Evolutionary conservation across 2,329 filamentous ascomycete genomes (phyloP), one percentile per base, ranked within the genome.

Genomic region (Aspergillus japonicus): DNA sequence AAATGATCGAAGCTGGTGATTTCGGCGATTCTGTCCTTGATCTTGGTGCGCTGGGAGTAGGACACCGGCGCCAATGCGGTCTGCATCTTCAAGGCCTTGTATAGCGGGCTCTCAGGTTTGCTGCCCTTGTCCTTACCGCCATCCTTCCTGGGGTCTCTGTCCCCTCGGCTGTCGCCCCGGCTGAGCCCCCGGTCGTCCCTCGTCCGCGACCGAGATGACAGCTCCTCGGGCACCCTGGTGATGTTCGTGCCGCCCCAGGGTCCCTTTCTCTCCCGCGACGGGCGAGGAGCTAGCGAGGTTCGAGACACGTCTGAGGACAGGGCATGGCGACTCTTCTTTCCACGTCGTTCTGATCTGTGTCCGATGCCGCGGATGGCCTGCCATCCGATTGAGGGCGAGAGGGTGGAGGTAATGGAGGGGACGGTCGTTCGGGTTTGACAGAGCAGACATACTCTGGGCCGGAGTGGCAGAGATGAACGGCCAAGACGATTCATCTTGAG

Each of bases 11-110:
- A 99, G 19, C 85, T 87, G 42, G 92, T 89, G 58, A 92, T 81
- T 54, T 89, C 82, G 51, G 84, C 78, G 56, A 89, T 80, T 65
- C 80, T 80, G 52, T 80, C 79, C 87, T 91, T 88, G 65, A 87
- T 78, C 52, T 80, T 77, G n/a, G 77, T 78, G 58, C 87, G 83
- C 66, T 86, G 85, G 42, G 85, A 85, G 72, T 97, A 97, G 0
- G 91, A 86, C 4, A 98, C 82, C 3, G 88, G 85, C 2, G 90
- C 81, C 64, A 98, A 80, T 2, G 90, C 83, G 54, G 87, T 87
- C 73, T 97, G 94, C 94, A 98, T 98, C 79, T 96, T 96, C 75
- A 98, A 81, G 4, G 94, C 93, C 73, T 96, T 93, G 76, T 85
- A 89, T 7, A 84, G 77, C 52, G 80, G 79, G 60, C 78, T 75